Evolutionary conservation across 1,139 yeast species (phyloP).

Genomic region (Magnusiomyces fungicola): DNA sequence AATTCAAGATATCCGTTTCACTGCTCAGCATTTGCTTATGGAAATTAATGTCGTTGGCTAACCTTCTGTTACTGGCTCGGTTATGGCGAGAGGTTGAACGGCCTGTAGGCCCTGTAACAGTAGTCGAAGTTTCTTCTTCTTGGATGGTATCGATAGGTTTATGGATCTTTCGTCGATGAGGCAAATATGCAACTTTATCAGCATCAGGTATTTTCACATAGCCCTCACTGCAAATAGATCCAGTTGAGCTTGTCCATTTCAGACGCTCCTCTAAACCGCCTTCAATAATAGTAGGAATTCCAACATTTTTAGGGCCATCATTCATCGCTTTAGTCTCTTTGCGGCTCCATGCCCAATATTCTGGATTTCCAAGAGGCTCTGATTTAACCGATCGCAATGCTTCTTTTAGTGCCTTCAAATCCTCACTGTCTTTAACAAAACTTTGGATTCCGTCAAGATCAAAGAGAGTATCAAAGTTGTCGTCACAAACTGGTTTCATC

Average conservation of each 20-base stretch:
- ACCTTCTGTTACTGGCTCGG: conserved; percentile 81
- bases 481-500: conserved; percentile 50
- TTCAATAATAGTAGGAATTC: background rate
- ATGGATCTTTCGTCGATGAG: conserved; percentile 59
- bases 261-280: conserved; percentile 10
- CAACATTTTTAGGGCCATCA: conserved; percentile 17
- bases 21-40: conserved; percentile 70
- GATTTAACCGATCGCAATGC: conserved; percentile 35
- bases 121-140: conserved; percentile 19
- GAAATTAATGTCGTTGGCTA: conserved; percentile 84
- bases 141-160: conserved; percentile 34
- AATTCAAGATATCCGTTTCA: conserved; percentile 72
- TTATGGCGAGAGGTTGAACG: conserved; percentile 71
- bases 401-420: conserved; percentile 46
- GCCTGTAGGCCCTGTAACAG: conserved; percentile 19
- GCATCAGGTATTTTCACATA: conserved; percentile 66
- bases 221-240: conserved; percentile 70
- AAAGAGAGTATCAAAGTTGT: conserved; percentile 32
- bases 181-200: conserved; percentile 66
- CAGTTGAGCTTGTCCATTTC: conserved; percentile 33
- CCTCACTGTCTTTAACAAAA: conserved; percentile 67
- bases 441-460: conserved; percentile 49
- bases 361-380: conserved; percentile 37
- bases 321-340: conserved; percentile 29
- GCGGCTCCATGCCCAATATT: conserved; percentile 66